Evolutionary conservation across 306 rosid species (phyloP).

Genomic region (Quercus robur): DNA sequence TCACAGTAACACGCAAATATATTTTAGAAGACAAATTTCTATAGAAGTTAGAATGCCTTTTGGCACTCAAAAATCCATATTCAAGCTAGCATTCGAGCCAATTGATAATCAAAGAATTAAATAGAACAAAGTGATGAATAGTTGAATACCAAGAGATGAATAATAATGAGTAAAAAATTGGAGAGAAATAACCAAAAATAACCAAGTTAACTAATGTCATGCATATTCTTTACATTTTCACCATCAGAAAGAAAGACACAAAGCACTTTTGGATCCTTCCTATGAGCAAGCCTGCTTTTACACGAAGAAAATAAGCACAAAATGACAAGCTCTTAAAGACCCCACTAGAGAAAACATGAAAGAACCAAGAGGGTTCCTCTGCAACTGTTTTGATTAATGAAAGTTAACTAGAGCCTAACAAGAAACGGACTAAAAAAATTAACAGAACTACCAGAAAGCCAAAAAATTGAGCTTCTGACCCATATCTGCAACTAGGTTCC

Average conservation of each 20-base stretch:
- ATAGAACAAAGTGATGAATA: no score
- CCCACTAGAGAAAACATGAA: constrained; percentile 6
- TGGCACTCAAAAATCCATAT: background rate
- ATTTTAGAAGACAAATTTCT: background rate
- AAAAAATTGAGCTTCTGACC: background rate
- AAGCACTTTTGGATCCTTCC: constrained; percentile 5
- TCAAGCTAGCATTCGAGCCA: background rate
- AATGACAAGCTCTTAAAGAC: constrained; percentile 13
- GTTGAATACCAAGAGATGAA: background rate
- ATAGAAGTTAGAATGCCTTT: background rate
- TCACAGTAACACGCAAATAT: background rate
- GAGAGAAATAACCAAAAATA: background rate
- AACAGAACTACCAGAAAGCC: background rate
- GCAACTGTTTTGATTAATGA: background rate
- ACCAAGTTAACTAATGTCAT: background rate
- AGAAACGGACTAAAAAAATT: background rate
- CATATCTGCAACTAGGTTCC: background rate
- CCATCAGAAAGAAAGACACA: background rate
- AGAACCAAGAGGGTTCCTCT: constrained; percentile 16
- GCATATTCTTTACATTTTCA: background rate
- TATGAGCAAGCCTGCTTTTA: background rate
- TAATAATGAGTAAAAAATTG: background rate
- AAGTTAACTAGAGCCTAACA: background rate
- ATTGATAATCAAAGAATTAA: no score
- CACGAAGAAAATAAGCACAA: constrained; percentile 25